Base-by-base conservation (phyloP, 1,284 basidiomycete genomes). In the Mrakiaceae sp. region DNA sequence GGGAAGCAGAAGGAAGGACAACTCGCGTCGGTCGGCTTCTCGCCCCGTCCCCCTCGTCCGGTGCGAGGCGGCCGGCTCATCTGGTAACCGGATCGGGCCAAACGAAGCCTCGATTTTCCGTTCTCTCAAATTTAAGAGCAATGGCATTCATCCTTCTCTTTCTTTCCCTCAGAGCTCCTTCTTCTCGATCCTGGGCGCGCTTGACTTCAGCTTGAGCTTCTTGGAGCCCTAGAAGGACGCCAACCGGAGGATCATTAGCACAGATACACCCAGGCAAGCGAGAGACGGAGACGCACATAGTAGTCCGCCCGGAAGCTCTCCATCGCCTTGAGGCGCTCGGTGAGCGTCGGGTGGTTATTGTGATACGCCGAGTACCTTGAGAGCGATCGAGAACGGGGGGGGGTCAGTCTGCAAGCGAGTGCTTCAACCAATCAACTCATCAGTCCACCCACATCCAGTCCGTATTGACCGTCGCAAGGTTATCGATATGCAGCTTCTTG, bases 281-380 rank as follows among this genome's bases (percentile, higher is more conserved):
- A 27, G 27, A 27, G 27, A 27, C 27, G 39, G 27, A 27, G 27
- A 27, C 27, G 27, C 8, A 16, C 56, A 54, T 58, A 65, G 48
- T 62, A 54, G 40, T 66, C 64, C 49, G 60, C 60, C 16, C 47
- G 57, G 79, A 83, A 82, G 50, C 76, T 75, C 67, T 93, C 88
- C 64, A 95, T 81, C 5, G 84, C 90, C 70, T 82, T 84, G 70
- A 95, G 78, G 16, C 91, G 81, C 78, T 96, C 91, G 55, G 87
- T 87, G 67, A 96, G 76, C 1, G 90, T 95, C 2, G 91, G 92
- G 75, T 96, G 92, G 60, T 88, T 91, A 76, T 94, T 89, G 74
- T 94, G 89, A 72, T 91, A 94, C 46, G 89, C 88, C 62, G 90
- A 93, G 77, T 92, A 93, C 68, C 84, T 87, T 58, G 63, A 14